These are phyloP conservation scores for Cryptococcus maquisensis DNA, from an alignment of 1,284 basidiomycete genomes.

Conservation along the genomic window DNA sequence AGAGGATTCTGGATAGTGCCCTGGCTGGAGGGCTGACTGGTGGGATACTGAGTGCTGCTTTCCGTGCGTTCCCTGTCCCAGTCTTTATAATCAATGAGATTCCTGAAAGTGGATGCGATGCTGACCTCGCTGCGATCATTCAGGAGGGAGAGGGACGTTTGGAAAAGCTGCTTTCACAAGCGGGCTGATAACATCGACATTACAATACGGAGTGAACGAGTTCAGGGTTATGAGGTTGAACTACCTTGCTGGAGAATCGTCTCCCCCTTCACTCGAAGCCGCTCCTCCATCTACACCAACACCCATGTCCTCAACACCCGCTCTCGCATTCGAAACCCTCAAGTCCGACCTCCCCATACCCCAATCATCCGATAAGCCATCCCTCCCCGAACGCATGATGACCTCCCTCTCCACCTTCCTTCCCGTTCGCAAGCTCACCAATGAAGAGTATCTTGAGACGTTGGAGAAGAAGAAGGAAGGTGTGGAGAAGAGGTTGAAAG, in stretches of 20 bases:
- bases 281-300: neutral
- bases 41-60: constrained; percentile 19
- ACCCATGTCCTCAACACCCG: constrained; percentile 1
- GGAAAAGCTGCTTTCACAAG: constrained; percentile 34
- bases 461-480: constrained; percentile 32
- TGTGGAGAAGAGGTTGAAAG: constrained; percentile 27
- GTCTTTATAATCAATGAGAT: too few species aligned
- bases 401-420: constrained; percentile 23
- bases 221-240: constrained; percentile 28
- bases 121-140: neutral
- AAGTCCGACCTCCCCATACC: neutral
- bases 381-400: constrained; percentile 34
- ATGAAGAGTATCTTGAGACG: constrained; percentile 39
- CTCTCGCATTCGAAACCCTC: neutral
- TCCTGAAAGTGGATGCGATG: neutral
- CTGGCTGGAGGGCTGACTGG: constrained; percentile 34
- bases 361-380: constrained; percentile 8
- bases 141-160: constrained; percentile 32
- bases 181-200: constrained; percentile 26
- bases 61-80: constrained; percentile 18
- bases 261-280: neutral
- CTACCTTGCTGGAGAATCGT: constrained; percentile 18
- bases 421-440: constrained; percentile 37
- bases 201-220: constrained; percentile 37
- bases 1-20: constrained; percentile 36